Evolutionary conservation across 768 basidiomycete genomes (phyloP).

Genomic region (Ramaria sp.): DNA sequence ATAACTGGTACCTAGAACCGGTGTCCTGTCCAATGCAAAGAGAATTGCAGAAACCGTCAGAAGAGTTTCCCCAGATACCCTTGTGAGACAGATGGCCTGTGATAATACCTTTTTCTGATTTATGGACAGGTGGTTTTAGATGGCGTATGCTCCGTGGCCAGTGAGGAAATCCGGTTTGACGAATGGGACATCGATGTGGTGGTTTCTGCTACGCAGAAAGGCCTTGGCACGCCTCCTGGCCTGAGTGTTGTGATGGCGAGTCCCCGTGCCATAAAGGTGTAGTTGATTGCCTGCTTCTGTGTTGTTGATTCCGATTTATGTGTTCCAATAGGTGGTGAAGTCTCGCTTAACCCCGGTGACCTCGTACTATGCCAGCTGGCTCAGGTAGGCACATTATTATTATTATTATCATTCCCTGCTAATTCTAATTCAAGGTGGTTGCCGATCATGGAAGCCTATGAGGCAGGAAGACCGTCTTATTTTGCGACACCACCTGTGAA

Average conservation of each 20-base stretch:
- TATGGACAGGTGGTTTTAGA: constrained; percentile 61
- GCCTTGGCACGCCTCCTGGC: constrained; percentile 88
- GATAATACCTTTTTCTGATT: constrained; percentile 5
- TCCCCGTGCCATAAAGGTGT: constrained; percentile 61
- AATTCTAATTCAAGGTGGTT: constrained; percentile 49
- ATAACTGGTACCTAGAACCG: constrained; percentile 21
- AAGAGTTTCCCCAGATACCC: constrained; percentile 71
- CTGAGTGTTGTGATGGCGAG: constrained; percentile 79
- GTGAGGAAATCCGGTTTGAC: constrained; percentile 91
- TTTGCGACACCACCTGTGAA: constrained; percentile 96
- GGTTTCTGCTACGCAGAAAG: constrained; percentile 81
- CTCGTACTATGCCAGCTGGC: constrained; percentile 87
- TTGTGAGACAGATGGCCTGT: constrained; percentile 33
- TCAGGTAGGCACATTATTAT: constrained; percentile 37
- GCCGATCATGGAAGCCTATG: constrained; percentile 91
- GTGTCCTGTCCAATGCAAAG: constrained; percentile 78
- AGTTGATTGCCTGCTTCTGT: constrained; percentile 5
- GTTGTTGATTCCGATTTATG: background rate
- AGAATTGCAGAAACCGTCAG: constrained; percentile 63
- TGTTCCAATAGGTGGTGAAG: constrained; percentile 38
- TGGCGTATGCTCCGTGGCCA: constrained; percentile 93
- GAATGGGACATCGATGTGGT: constrained; percentile 90
- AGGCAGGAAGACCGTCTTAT: constrained; percentile 69
- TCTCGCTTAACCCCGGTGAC: constrained; percentile 50
- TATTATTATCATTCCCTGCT: background rate